These are phyloP conservation scores for Salix brachista DNA, from an alignment of 345 rosid genomes.

Conservation along the genomic window DNA sequence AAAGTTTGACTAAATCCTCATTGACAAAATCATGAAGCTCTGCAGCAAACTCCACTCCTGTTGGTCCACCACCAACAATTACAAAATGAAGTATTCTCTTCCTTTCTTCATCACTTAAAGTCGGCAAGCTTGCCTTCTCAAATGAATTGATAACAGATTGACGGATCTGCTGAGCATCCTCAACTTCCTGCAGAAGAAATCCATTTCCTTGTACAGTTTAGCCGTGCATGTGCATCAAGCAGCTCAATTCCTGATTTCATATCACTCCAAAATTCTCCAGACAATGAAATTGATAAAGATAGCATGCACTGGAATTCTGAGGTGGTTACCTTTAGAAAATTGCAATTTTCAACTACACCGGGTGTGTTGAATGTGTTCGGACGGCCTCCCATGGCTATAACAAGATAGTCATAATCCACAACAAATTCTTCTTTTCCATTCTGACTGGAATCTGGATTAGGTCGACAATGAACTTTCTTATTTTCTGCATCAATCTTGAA, in stretches of 20 bases:
- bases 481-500: conserved; percentile 71
- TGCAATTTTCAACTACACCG: conserved; percentile 85
- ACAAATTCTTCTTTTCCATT: conserved; percentile 66
- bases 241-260: background rate
- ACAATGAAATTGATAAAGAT: background rate
- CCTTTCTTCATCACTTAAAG: conserved; percentile 78
- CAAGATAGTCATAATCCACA: conserved; percentile 86
- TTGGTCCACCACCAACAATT: conserved; percentile 98
- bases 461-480: conserved; percentile 75
- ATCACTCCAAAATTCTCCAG: background rate
- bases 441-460: conserved; percentile 34
- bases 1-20: conserved; percentile 77
- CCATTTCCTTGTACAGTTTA: conserved; percentile 2
- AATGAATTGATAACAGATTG: conserved; percentile 73
- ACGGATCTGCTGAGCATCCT: conserved; percentile 93
- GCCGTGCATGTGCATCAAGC: background rate
- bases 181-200: conserved; percentile 67
- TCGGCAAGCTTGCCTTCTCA: conserved; percentile 91
- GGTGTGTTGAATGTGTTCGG: conserved; percentile 94
- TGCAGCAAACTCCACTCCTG: conserved; percentile 98
- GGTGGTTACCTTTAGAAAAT: conserved; percentile 74
- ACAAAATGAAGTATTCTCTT: conserved; percentile 90
- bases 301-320: background rate
- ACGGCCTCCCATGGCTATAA: conserved; percentile 92
- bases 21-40: conserved; percentile 88